phyloP scores from a whole-genome alignment of 2,329 filamentous ascomycete species.

The Pseudogymnoascus sp. region DNA sequence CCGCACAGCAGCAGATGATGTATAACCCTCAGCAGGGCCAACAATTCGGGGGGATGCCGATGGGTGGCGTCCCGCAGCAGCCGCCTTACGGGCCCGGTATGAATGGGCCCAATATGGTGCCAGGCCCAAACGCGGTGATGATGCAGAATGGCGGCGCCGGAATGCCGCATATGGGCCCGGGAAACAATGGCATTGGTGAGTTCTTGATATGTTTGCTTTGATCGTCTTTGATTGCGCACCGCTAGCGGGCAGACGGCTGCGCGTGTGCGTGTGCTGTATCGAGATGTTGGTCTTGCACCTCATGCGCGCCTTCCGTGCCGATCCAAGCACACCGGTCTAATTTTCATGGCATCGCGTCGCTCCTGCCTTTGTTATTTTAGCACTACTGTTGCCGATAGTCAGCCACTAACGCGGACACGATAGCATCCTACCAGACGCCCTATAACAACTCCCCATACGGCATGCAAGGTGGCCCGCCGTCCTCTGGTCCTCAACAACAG shows the following conservation, averaged over 20 bases:
- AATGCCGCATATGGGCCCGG: conserved; percentile 26
- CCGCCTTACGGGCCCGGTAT: conserved; percentile 21
- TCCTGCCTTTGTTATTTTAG: conserved; percentile 10
- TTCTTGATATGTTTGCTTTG: conserved; percentile 3
- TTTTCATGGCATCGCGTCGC: conserved; percentile 13
- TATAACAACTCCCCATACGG: conserved; percentile 51
- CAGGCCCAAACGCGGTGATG: conserved; percentile 37
- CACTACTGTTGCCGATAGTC: conserved; percentile 23
- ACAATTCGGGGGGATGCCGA: conserved; percentile 1
- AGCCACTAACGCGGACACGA: conserved; percentile 36
- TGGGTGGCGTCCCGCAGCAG: conserved; percentile 15
- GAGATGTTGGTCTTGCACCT: conserved; percentile 12
- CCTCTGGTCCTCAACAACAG: conserved; percentile 50
- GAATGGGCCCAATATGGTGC: conserved; percentile 10
- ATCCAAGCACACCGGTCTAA: conserved; percentile 14
- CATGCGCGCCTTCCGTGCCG: conserved; percentile 15
- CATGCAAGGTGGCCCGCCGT: conserved; percentile 36
- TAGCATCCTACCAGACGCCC: conserved; percentile 41
- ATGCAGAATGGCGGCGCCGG: conserved; percentile 39
- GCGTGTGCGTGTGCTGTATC: conserved; percentile 17
- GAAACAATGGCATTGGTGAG: conserved; percentile 21
- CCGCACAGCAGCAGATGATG: conserved; percentile 40
- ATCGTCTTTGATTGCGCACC: neutral
- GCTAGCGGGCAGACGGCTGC: conserved; percentile 16
- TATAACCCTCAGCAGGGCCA: conserved; percentile 37